phyloP scores from a whole-genome alignment of 2,329 filamentous ascomycete genomes.

The Paracorniculantispora psalliotae region DNA sequence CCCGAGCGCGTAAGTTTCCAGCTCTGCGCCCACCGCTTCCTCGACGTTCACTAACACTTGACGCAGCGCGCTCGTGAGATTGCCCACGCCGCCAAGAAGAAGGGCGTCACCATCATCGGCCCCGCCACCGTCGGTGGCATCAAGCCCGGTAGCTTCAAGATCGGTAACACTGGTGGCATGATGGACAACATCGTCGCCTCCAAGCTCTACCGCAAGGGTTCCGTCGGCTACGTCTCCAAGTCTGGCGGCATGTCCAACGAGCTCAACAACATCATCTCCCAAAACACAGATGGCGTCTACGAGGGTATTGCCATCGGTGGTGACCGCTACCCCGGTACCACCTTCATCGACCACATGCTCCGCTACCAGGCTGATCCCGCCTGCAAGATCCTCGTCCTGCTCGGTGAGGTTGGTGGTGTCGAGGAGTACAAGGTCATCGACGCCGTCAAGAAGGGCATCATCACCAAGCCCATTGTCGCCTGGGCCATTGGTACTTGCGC shows the following conservation, averaged over 20 bases:
- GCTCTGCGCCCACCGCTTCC: too few relatives aligned
- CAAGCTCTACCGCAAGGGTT: slow-evolving; percentile 99
- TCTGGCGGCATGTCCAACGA: slow-evolving; percentile 99
- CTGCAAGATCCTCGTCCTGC: slow-evolving; percentile 93
- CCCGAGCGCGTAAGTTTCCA: slow-evolving; percentile 74
- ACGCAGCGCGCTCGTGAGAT: slow-evolving; percentile 90
- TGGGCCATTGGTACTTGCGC: slow-evolving; percentile 99
- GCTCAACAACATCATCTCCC: slow-evolving; percentile 98
- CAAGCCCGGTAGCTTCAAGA: slow-evolving; percentile 99
- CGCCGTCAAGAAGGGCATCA: slow-evolving; percentile 86
- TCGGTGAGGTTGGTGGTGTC: slow-evolving; percentile 98
- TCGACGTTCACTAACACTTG: slow-evolving; percentile 20
- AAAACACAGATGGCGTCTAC: slow-evolving; percentile 95
- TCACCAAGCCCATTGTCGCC: slow-evolving; percentile 97
- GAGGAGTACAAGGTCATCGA: slow-evolving; percentile 99
- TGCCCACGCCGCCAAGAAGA: slow-evolving; percentile 92
- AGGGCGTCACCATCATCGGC: slow-evolving; percentile 98
- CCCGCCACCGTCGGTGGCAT: slow-evolving; percentile 98
- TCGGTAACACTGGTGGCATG: slow-evolving; percentile 99
- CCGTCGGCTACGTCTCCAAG: slow-evolving; percentile 99
- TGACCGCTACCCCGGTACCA: slow-evolving; percentile 97
- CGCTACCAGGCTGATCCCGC: slow-evolving; percentile 94
- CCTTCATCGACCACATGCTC: slow-evolving; percentile 97
- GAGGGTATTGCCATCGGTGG: slow-evolving; percentile 99
- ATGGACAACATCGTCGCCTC: slow-evolving; percentile 99